Conservation (phyloP, 805 yeast genomes). For the Nakazawaea wyomingensis region DNA sequence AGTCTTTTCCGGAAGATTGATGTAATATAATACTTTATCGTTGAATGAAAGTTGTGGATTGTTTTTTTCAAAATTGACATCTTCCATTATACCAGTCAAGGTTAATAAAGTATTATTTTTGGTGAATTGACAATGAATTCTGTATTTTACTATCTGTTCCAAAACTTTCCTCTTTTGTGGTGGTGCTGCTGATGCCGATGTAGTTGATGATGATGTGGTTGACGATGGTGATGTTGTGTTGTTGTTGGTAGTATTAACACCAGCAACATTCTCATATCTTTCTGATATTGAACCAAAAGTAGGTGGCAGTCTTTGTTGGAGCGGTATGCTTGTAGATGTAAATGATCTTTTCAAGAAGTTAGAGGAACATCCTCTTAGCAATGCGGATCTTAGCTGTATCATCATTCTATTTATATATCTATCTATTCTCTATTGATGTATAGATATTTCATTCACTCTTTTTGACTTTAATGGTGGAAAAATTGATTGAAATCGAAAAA, state of each 20-base stretch:
- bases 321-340: background rate
- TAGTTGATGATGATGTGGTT: slow-evolving; percentile 8
- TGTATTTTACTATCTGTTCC: slow-evolving; percentile 49
- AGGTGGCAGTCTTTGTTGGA: background rate
- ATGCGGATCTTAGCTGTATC: background rate
- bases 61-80: slow-evolving; percentile 49
- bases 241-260: too few species aligned
- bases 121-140: slow-evolving; percentile 70
- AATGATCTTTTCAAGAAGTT: background rate
- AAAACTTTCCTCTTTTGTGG: slow-evolving; percentile 9
- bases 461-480: too few species aligned
- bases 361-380: background rate
- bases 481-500: too few species aligned
- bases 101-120: slow-evolving; percentile 82
- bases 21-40: slow-evolving; percentile 70
- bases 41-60: slow-evolving; percentile 53
- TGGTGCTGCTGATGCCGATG: background rate
- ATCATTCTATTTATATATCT: too few species aligned
- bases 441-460: too few species aligned
- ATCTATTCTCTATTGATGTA: too few species aligned
- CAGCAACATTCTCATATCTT: too few species aligned
- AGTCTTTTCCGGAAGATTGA: slow-evolving; percentile 75
- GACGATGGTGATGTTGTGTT: slow-evolving; percentile 9
- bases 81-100: slow-evolving; percentile 65
- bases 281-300: slow-evolving; percentile 25